Conservation (phyloP, 345 rosid species). For the Linum tenue region DNA sequence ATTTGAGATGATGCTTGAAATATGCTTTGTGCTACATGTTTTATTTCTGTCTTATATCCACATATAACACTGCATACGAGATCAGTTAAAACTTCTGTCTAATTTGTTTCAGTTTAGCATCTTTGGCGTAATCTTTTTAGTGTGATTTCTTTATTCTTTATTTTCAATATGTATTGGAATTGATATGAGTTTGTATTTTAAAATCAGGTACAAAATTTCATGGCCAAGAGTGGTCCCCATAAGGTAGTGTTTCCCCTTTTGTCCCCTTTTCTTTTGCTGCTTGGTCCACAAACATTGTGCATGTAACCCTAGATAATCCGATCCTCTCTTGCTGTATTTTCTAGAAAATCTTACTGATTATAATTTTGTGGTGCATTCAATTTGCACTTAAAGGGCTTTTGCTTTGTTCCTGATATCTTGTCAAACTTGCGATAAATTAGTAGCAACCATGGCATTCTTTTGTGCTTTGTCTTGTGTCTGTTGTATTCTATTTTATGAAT, state of each 20-base stretch:
- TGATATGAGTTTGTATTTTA: conserved; percentile 15
- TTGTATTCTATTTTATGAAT: no score
- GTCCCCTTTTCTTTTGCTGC: background rate
- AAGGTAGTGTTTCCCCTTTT: conserved; percentile 35
- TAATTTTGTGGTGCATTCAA: background rate
- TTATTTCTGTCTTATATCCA: background rate
- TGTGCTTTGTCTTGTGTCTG: no score
- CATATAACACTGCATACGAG: background rate
- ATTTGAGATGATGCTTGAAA: background rate
- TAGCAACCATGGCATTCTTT: no score
- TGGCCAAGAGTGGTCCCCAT: conserved; percentile 50
- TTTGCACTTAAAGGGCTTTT: no score
- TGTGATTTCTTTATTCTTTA: background rate
- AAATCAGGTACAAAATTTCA: conserved; percentile 39
- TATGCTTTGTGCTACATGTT: background rate
- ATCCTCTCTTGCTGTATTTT: conserved; percentile 9
- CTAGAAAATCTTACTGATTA: conserved; percentile 7
- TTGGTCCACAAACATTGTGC: background rate
- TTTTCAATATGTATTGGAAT: conserved; percentile 7
- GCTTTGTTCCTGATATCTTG: no score
- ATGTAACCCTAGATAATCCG: background rate
- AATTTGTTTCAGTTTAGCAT: no score
- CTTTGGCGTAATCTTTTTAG: background rate
- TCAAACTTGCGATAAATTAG: no score
- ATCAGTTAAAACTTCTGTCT: no score